phyloP scores from a whole-genome alignment of 208 protist genomes.

The Acanthamoeba triangularis region DNA sequence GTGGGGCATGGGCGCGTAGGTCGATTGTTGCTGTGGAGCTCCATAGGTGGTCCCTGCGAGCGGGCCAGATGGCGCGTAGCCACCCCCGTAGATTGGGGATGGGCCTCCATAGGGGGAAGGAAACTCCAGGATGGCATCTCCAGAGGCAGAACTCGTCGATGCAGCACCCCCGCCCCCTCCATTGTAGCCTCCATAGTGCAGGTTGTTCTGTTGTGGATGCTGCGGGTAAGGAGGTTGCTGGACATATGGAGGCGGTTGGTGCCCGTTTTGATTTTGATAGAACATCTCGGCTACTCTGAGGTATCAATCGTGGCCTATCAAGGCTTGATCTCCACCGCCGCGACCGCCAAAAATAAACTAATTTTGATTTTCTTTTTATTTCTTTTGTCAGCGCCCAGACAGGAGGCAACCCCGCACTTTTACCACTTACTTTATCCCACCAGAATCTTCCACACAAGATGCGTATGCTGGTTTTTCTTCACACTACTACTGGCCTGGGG shows the following conservation, averaged over 20 bases:
- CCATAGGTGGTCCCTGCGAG: background rate
- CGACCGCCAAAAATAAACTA: too few relatives aligned
- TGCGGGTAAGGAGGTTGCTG: background rate
- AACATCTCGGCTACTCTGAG: background rate
- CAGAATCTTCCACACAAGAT: too few relatives aligned
- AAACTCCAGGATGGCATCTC: slow-evolving; percentile 1
- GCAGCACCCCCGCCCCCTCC: background rate
- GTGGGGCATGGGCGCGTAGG: background rate
- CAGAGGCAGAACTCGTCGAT: background rate
- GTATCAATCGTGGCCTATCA: background rate
- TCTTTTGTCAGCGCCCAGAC: too few relatives aligned
- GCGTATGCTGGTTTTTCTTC: too few relatives aligned
- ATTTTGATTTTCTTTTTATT: too few relatives aligned
- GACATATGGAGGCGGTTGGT: background rate
- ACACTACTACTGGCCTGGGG: too few relatives aligned
- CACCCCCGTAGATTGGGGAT: background rate
- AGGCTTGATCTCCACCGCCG: background rate
- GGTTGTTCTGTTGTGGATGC: background rate
- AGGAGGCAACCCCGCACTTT: too few relatives aligned
- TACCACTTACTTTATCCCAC: too few relatives aligned
- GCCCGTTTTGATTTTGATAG: background rate
- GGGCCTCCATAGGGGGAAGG: background rate
- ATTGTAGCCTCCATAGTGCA: background rate
- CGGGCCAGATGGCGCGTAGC: background rate
- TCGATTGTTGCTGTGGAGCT: background rate